A percentile compares a stretch with the other conserved stretches of the same genome.
Conservation (phyloP, 2,329 filamentous ascomycete species). For the Phyllosticta capitalensis region DNA sequence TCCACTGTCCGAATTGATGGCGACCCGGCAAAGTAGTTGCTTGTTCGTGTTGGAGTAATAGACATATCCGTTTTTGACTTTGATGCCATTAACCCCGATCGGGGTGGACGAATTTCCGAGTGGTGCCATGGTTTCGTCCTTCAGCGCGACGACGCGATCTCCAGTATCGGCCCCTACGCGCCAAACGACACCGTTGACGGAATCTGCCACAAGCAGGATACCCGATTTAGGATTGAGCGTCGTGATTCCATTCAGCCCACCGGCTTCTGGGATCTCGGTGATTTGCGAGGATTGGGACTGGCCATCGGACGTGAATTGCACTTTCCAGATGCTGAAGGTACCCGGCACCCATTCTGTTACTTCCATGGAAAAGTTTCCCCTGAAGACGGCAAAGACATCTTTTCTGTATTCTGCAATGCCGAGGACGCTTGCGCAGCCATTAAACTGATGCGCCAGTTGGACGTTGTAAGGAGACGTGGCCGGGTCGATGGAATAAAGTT, state of each 20-base stretch:
- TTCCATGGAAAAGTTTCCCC: slow-evolving; percentile 7
- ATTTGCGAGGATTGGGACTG: slow-evolving; percentile 12
- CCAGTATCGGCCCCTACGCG: slow-evolving; percentile 13
- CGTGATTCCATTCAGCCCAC: slow-evolving; percentile 19
- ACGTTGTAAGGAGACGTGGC: slow-evolving; percentile 11
- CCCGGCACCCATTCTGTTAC: neutral
- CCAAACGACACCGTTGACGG: slow-evolving; percentile 15
- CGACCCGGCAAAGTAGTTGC: slow-evolving; percentile 13
- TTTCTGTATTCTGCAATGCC: slow-evolving; percentile 28
- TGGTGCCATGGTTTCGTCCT: slow-evolving; percentile 13
- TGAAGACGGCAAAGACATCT: slow-evolving; percentile 26
- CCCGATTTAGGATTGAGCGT: slow-evolving; percentile 12
- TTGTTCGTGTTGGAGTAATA: slow-evolving; percentile 19
- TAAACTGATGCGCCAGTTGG: slow-evolving; percentile 22
- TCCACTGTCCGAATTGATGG: slow-evolving; percentile 12
- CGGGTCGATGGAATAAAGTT: slow-evolving; percentile 28
- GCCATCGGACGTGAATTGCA: neutral
- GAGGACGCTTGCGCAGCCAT: slow-evolving; percentile 16
- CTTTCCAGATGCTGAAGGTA: neutral
- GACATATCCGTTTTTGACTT: slow-evolving; percentile 10
- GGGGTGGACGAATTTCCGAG: slow-evolving; percentile 4
- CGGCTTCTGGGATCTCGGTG: slow-evolving; percentile 12
- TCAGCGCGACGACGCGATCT: slow-evolving; percentile 11
- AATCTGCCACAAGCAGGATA: slow-evolving; percentile 19
- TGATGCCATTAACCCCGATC: slow-evolving; percentile 19